phyloP scores from a whole-genome alignment of 1,284 basidiomycete species.

The Anthracocystis setariae region DNA sequence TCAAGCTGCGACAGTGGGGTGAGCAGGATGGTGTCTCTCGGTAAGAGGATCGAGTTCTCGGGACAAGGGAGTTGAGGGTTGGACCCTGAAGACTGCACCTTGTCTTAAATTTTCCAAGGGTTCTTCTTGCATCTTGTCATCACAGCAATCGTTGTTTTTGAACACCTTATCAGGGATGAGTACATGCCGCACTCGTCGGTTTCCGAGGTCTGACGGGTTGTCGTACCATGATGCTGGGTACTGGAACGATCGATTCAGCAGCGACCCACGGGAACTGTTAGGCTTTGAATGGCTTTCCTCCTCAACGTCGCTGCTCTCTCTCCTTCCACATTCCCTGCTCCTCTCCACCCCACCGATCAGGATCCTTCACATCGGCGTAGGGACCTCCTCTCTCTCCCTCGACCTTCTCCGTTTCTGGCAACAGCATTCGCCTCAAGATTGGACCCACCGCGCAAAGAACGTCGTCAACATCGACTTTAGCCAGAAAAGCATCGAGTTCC shows the following conservation, averaged over 20 bases:
- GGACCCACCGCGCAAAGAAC: slow-evolving; percentile 11
- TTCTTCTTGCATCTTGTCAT: no score
- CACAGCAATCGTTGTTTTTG: no score
- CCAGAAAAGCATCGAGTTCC: slow-evolving; percentile 19
- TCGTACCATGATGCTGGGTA: slow-evolving; percentile 58
- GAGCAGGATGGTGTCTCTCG: no score
- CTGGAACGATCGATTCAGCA: slow-evolving; percentile 47
- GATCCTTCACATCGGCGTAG: slow-evolving; percentile 45
- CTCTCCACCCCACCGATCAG: slow-evolving; percentile 4
- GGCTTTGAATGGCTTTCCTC: slow-evolving; percentile 47
- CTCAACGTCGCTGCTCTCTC: slow-evolving; percentile 7
- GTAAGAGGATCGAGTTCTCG: no score
- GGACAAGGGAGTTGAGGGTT: no score
- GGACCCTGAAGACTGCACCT: slow-evolving; percentile 17
- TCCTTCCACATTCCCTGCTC: not conserved
- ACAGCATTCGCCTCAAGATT: slow-evolving; percentile 3
- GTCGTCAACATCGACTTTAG: slow-evolving; percentile 44
- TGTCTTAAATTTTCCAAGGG: no score
- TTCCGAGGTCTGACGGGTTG: not conserved
- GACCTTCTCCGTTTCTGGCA: slow-evolving; percentile 11
- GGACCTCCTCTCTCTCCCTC: slow-evolving; percentile 28
- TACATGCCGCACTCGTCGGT: not conserved
- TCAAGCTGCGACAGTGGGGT: no score
- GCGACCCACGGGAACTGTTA: slow-evolving; percentile 61
- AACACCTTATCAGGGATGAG: no score